Evolutionary conservation across 768 basidiomycete species (phyloP).

Genomic region (Termitomyces sp.): DNA sequence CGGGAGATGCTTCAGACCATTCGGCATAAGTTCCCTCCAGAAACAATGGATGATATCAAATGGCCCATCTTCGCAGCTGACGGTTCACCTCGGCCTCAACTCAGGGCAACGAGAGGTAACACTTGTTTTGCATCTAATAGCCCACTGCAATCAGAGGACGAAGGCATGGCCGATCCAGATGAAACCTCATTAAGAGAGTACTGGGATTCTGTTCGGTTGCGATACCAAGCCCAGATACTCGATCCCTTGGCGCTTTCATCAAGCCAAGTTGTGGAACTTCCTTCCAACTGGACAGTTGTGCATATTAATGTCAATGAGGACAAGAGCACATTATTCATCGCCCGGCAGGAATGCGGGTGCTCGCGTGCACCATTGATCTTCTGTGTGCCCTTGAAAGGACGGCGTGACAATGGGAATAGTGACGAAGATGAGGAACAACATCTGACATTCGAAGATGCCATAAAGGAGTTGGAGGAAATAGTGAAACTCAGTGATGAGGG

Average conservation of each 20-base stretch:
- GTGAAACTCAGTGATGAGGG: constrained; percentile 71
- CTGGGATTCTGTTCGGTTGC: constrained; percentile 54
- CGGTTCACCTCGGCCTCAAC: constrained; percentile 33
- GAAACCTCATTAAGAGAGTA: constrained; percentile 41
- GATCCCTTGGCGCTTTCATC: constrained; percentile 36
- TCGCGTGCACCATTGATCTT: constrained; percentile 65
- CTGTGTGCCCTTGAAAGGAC: constrained; percentile 82
- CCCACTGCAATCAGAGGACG: constrained; percentile 32
- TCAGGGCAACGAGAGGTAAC: constrained; percentile 11
- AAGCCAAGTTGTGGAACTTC: constrained; percentile 43
- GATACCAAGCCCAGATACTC: constrained; percentile 44
- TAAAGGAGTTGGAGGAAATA: constrained; percentile 73
- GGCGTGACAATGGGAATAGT: constrained; percentile 65
- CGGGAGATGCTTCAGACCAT: constrained; percentile 86
- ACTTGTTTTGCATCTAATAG: constrained; percentile 12
- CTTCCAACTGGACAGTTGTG: constrained; percentile 77
- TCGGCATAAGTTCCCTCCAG: constrained; percentile 55
- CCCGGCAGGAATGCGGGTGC: constrained; percentile 60
- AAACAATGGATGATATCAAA: constrained; percentile 53
- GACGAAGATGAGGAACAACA: constrained; percentile 65
- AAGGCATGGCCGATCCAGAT: constrained; percentile 23
- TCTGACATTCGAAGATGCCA: constrained; percentile 70
- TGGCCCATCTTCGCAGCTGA: constrained; percentile 61
- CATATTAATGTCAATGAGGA: constrained; percentile 83
- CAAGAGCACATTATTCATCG: constrained; percentile 75